These are phyloP conservation scores for Fusarium clavum DNA, from an alignment of 2,329 filamentous ascomycete species.

Conservation along the genomic window DNA sequence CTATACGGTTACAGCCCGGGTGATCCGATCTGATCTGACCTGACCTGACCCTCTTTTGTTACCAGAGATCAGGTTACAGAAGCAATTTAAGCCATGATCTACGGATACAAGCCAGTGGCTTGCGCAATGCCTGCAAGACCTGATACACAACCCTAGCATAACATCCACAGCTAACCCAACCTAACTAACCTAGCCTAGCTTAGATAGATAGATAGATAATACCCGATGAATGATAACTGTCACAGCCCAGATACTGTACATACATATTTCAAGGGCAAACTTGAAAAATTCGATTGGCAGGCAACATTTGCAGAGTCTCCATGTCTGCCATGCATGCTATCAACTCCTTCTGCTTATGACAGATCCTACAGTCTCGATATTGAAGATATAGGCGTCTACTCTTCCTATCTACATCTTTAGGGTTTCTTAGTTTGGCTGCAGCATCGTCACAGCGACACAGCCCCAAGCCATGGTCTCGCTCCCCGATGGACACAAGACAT, in stretches of 20 bases:
- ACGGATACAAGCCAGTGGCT: slow-evolving; percentile 7
- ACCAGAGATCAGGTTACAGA: neutral
- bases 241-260: neutral
- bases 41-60: neutral
- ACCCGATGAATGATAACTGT: neutral
- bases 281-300: neutral
- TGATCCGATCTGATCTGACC: slow-evolving; percentile 11
- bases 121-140: slow-evolving; percentile 13
- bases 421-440: neutral
- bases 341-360: neutral
- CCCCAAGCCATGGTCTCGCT: slow-evolving; percentile 3
- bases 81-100: slow-evolving; percentile 12
- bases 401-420: neutral
- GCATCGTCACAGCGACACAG: slow-evolving; percentile 12
- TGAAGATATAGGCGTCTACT: neutral
- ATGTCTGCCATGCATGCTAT: neutral
- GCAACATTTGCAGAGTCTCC: neutral
- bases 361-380: neutral
- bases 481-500: neutral
- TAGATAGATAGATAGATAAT: neutral
- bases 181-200: neutral
- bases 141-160: neutral
- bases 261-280: neutral
- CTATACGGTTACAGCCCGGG: neutral
- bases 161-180: neutral